These are phyloP conservation scores for Nothophoma quercina DNA, from an alignment of 2,329 filamentous ascomycete species.

Conservation along the genomic window DNA sequence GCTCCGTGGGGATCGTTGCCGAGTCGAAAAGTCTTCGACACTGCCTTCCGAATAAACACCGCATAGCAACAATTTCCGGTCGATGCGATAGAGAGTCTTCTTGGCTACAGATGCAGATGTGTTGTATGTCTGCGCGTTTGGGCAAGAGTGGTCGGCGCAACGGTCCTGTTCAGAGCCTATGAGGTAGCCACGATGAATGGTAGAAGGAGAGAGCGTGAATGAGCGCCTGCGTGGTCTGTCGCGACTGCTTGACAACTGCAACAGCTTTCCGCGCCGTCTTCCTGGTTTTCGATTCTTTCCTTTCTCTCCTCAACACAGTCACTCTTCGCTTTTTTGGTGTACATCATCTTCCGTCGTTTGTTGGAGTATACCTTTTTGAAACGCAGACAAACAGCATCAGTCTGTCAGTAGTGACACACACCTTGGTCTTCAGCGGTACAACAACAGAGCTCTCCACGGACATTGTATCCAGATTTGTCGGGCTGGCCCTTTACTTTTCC, in stretches of 20 bases:
- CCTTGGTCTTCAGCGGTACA: not conserved
- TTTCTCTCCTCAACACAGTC: no score
- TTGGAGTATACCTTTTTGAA: slow-evolving; percentile 1
- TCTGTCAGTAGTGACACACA: not conserved
- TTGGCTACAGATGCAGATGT: no score
- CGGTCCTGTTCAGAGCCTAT: not conserved
- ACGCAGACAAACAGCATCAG: not conserved
- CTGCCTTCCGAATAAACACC: no score
- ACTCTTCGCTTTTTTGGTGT: slow-evolving; percentile 6
- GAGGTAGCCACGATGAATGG: not conserved
- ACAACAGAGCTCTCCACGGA: not conserved
- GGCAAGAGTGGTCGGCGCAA: no score
- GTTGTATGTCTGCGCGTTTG: no score
- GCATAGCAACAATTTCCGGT: no score
- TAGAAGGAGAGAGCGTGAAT: not conserved
- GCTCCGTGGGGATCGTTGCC: no score
- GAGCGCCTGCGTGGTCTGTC: not conserved
- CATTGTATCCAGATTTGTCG: not conserved
- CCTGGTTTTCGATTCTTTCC: not conserved
- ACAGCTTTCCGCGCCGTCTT: no score
- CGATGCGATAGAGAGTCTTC: no score
- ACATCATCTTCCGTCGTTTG: slow-evolving; percentile 8
- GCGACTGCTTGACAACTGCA: not conserved
- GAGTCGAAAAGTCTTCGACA: no score
- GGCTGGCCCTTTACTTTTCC: not conserved